A percentile compares a stretch with the other conserved stretches of the same genome.
phyloP scores from a whole-genome alignment of 2,329 filamentous ascomycete genomes.

The Aureobasidium uvarum region DNA sequence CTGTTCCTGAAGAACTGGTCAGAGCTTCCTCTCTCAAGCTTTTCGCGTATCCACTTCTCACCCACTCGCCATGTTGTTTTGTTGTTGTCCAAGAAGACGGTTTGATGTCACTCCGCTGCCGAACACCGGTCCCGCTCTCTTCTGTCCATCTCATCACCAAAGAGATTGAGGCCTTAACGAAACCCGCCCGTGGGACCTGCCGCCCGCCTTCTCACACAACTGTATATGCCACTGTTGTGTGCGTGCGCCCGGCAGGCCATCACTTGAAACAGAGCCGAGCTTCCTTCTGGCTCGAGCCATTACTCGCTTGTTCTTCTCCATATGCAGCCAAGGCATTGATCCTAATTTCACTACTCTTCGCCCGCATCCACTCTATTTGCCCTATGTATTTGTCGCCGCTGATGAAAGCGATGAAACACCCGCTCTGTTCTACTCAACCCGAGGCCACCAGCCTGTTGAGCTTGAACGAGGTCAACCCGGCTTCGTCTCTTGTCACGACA shows the following conservation, averaged over 20 bases:
- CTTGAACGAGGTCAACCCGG: background rate
- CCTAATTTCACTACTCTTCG: constrained; percentile 12
- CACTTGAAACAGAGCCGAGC: constrained; percentile 17
- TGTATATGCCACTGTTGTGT: background rate
- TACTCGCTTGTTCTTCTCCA: constrained; percentile 5
- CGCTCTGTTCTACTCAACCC: background rate
- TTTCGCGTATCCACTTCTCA: background rate
- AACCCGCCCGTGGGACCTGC: background rate
- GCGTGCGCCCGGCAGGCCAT: constrained; percentile 10
- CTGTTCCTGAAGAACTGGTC: constrained; percentile 18
- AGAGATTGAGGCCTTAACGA: constrained; percentile 7
- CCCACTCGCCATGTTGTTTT: constrained; percentile 2
- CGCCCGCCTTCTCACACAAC: background rate
- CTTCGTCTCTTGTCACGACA: background rate
- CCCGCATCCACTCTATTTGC: constrained; percentile 1
- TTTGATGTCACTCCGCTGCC: constrained; percentile 24
- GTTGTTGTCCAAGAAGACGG: constrained; percentile 19
- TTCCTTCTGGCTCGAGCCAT: constrained; percentile 5
- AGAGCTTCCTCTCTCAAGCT: constrained; percentile 13
- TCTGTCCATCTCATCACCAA: background rate
- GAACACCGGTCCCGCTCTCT: background rate
- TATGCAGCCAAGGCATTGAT: constrained; percentile 24
- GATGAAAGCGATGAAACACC: background rate
- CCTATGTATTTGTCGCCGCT: background rate
- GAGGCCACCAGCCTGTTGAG: background rate